Evolutionary conservation across 169 alveolate genomes (phyloP).

Genomic region (Plasmodium blacklocki): DNA sequence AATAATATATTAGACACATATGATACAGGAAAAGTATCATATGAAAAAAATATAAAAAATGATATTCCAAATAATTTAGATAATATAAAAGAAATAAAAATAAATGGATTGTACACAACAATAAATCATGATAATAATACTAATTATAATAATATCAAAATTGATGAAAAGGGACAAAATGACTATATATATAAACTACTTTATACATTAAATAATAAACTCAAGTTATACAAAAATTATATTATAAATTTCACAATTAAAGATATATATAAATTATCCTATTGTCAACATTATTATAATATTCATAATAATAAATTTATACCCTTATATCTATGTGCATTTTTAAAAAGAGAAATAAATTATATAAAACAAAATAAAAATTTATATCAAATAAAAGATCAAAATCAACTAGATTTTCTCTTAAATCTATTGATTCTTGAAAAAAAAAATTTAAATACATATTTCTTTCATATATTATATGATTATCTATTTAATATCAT

Average conservation of each 20-base stretch:
- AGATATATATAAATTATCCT: constrained; percentile 55
- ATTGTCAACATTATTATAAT: constrained; percentile 36
- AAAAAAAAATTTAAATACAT: constrained; percentile 22
- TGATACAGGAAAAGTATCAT: background rate
- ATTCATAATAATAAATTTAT: constrained; percentile 19
- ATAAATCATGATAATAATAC: background rate
- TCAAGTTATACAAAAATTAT: background rate
- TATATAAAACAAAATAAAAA: constrained; percentile 11
- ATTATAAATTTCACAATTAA: background rate
- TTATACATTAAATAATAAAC: background rate
- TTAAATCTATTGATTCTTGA: constrained; percentile 18
- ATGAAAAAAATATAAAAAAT: background rate
- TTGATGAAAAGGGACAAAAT: background rate
- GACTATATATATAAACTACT: constrained; percentile 55
- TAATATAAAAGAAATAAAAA: background rate
- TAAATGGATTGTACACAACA: background rate
- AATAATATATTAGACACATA: background rate
- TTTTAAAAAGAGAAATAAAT: constrained; percentile 60
- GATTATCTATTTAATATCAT: constrained; percentile 40
- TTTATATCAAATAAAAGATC: constrained; percentile 15
- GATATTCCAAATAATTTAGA: background rate
- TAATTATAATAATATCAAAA: background rate
- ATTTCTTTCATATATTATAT: constrained; percentile 42
- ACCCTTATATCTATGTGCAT: constrained; percentile 25
- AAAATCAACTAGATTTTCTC: constrained; percentile 21